A percentile compares a stretch with the other conserved stretches of the same genome.
These are phyloP conservation scores for Penicillium ucsense DNA, from an alignment of 495 filamentous ascomycete genomes.

Conservation along the genomic window DNA sequence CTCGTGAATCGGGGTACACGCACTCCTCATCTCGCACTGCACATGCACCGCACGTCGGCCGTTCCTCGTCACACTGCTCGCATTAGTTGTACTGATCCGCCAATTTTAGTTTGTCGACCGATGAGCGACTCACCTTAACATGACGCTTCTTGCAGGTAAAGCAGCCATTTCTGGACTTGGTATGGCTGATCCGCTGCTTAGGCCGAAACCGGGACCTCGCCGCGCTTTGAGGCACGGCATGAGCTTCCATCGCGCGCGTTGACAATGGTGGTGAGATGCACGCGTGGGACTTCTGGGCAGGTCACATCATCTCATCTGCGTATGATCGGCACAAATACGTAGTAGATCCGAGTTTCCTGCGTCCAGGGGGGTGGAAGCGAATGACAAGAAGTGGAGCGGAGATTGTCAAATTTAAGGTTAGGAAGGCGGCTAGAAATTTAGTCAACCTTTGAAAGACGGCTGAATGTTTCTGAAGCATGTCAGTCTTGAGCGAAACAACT, in stretches of 20 bases:
- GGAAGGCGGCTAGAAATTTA: background rate
- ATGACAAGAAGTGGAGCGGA: background rate
- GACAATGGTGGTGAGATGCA: background rate
- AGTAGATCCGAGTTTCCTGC: background rate
- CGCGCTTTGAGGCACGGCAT: background rate
- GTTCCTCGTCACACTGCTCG: conserved; percentile 18
- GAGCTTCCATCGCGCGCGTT: background rate
- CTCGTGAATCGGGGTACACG: conserved; percentile 4
- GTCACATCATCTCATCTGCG: background rate
- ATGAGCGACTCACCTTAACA: conserved; percentile 9
- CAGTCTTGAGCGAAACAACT: too few species aligned
- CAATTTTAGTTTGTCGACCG: background rate
- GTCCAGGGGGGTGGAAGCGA: background rate
- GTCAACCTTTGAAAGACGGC: background rate
- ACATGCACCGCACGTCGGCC: conserved; percentile 16
- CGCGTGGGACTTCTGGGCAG: background rate
- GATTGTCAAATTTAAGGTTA: background rate
- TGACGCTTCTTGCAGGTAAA: conserved; percentile 12
- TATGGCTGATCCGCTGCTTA: conserved; percentile 10
- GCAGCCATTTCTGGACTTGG: conserved; percentile 16
- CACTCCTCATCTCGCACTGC: conserved; percentile 8
- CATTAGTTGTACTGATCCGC: background rate
- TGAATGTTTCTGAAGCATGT: background rate
- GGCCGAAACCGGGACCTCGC: background rate
- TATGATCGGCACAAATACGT: background rate